A percentile compares a stretch with the other conserved stretches of the same genome.
These are phyloP conservation scores for Chimonanthus salicifolius DNA, from an alignment of 164 flowering plant genomes.

Conservation along the genomic window DNA sequence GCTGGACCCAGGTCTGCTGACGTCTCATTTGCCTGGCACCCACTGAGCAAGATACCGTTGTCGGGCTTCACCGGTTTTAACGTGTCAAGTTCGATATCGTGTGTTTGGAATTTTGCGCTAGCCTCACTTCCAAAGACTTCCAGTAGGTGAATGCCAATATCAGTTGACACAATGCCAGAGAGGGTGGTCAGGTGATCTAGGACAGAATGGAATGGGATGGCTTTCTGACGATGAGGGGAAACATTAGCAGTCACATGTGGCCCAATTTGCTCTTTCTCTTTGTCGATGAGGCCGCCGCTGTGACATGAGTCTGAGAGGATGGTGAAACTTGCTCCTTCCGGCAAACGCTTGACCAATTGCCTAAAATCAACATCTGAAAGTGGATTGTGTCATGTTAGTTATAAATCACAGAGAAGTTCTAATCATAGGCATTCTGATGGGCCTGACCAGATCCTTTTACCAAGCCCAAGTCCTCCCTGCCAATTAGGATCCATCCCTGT, in stretches of 20 bases:
- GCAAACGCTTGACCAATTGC: conserved; percentile 51
- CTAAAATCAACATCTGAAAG: conserved; percentile 59
- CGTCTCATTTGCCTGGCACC: conserved; percentile 68
- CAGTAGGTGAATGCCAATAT: conserved; percentile 41
- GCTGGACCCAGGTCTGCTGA: conserved; percentile 50
- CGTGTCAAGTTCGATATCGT: background rate
- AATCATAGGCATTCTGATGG: too few species aligned
- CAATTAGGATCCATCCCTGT: too few species aligned
- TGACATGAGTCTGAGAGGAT: conserved; percentile 81
- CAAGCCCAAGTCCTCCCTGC: too few species aligned
- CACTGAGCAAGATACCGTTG: conserved; percentile 64
- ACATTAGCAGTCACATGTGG: conserved; percentile 20
- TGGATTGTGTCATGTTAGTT: background rate
- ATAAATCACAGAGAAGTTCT: too few species aligned
- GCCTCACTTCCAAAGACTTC: conserved; percentile 45
- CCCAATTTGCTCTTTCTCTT: conserved; percentile 74
- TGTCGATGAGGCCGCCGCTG: conserved; percentile 84
- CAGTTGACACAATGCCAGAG: conserved; percentile 38
- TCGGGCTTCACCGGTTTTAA: conserved; percentile 27
- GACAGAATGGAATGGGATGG: conserved; percentile 42
- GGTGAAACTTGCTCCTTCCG: conserved; percentile 62
- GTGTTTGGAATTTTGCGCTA: conserved; percentile 35
- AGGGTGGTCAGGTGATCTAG: conserved; percentile 35
- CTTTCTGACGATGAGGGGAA: conserved; percentile 12
- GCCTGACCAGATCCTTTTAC: too few species aligned